Evolutionary conservation across 2,329 filamentous ascomycete species (phyloP).

Genomic region (Clonostachys sp.): DNA sequence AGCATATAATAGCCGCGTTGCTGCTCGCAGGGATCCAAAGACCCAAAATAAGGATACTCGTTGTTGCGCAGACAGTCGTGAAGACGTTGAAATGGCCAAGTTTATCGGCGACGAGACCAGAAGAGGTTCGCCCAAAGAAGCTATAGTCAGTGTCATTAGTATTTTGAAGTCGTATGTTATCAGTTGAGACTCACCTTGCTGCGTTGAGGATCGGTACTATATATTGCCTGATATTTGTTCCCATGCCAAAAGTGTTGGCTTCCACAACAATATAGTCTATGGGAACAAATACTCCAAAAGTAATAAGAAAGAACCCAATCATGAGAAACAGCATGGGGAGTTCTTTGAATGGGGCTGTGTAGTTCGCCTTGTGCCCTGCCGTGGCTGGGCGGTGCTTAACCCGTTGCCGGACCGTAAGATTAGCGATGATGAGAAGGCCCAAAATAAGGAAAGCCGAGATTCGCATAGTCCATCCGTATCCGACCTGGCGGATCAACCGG

Average conservation of each 20-base stretch:
- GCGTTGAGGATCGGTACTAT: constrained; percentile 44
- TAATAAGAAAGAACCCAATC: constrained; percentile 39
- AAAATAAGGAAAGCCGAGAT: not conserved
- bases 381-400: too few relatives aligned
- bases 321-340: not conserved
- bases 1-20: constrained; percentile 47
- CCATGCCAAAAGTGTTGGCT: constrained; percentile 25
- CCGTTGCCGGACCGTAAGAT: not conserved
- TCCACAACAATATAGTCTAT: constrained; percentile 37
- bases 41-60: constrained; percentile 24
- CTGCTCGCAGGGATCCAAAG: constrained; percentile 29
- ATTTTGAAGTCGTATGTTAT: too few relatives aligned
- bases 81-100: constrained; percentile 26
- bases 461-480: constrained; percentile 28
- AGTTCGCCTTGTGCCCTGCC: too few relatives aligned
- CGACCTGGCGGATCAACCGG: constrained; percentile 11
- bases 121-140: constrained; percentile 35
- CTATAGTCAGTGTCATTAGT: constrained; percentile 14
- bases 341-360: constrained; percentile 4
- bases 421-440: not conserved
- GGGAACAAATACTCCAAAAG: constrained; percentile 37
- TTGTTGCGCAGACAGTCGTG: constrained; percentile 38
- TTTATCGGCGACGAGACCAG: constrained; percentile 29
- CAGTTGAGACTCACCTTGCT: not conserved
- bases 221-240: constrained; percentile 10